A percentile compares a stretch with the other conserved stretches of the same genome.
phyloP scores from a whole-genome alignment of 2,329 filamentous ascomycete species.

The Neopestalotiopsis sp. region DNA sequence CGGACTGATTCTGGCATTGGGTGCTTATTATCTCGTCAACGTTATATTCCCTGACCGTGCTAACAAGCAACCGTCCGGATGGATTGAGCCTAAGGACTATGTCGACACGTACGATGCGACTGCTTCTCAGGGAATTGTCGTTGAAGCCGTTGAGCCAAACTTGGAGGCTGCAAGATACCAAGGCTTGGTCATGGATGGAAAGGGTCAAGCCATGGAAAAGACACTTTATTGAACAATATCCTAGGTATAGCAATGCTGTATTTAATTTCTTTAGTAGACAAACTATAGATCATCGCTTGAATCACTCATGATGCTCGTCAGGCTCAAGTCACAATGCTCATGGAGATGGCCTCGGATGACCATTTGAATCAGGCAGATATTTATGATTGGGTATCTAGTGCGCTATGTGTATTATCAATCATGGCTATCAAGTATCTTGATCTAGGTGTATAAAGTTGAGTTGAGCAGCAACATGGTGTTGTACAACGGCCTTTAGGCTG shows the following conservation, averaged over 20 bases:
- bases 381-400: background rate
- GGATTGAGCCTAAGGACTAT: constrained; percentile 44
- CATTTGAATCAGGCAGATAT: background rate
- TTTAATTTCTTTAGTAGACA: too few species aligned
- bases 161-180: background rate
- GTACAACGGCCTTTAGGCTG: background rate
- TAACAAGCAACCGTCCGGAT: constrained; percentile 26
- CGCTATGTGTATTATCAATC: background rate
- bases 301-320: too few species aligned
- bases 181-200: background rate
- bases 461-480: background rate
- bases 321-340: too few species aligned
- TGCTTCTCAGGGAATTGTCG: background rate
- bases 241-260: too few species aligned
- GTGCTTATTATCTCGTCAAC: constrained; percentile 31
- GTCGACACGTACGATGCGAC: constrained; percentile 30
- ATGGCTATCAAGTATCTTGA: too few species aligned
- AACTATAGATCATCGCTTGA: too few species aligned
- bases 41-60: constrained; percentile 26
- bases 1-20: constrained; percentile 50
- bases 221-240: background rate
- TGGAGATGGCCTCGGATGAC: background rate
- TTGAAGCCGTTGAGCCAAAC: background rate
- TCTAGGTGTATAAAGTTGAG: background rate
- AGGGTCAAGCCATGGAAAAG: background rate